These are phyloP conservation scores for Stephania japonica DNA, from an alignment of 164 flowering plant species.

Conservation along the genomic window DNA sequence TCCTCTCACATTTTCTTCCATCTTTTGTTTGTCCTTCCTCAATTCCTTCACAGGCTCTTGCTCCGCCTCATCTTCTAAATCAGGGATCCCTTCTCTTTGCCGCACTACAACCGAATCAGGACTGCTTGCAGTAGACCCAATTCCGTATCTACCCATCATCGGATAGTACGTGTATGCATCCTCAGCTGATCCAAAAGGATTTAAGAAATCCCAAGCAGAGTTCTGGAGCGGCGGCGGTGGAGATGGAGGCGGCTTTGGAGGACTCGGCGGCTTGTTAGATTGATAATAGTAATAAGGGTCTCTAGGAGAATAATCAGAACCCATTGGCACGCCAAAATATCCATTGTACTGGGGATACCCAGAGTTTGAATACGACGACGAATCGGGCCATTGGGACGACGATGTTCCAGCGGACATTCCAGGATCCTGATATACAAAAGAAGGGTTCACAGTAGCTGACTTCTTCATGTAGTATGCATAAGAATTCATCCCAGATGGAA, in stretches of 20 bases:
- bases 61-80: constrained; percentile 87
- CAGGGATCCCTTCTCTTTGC: constrained; percentile 93
- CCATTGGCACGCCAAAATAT: constrained; percentile 36
- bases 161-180: constrained; percentile 29
- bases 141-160: constrained; percentile 23
- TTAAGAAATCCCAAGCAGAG: constrained; percentile 79
- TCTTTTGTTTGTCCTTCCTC: constrained; percentile 23
- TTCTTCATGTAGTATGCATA: constrained; percentile 55
- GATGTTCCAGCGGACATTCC: constrained; percentile 14
- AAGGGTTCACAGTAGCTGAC: constrained; percentile 37
- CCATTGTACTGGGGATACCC: constrained; percentile 31
- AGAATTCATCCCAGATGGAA: constrained; percentile 18
- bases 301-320: constrained; percentile 8
- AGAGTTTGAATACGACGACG: constrained; percentile 24
- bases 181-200: constrained; percentile 52
- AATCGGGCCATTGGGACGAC: constrained; percentile 19
- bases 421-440: constrained; percentile 41
- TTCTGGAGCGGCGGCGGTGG: constrained; percentile 69
- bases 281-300: constrained; percentile 13
- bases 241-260: constrained; percentile 30
- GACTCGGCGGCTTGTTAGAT: constrained; percentile 15
- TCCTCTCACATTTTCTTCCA: constrained; percentile 4
- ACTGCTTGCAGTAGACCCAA: constrained; percentile 57
- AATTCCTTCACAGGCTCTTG: constrained; percentile 30
- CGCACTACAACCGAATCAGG: constrained; percentile 87